Evolutionary conservation across 768 basidiomycete species (phyloP).

Genomic region (Tephrocybe sp.): DNA sequence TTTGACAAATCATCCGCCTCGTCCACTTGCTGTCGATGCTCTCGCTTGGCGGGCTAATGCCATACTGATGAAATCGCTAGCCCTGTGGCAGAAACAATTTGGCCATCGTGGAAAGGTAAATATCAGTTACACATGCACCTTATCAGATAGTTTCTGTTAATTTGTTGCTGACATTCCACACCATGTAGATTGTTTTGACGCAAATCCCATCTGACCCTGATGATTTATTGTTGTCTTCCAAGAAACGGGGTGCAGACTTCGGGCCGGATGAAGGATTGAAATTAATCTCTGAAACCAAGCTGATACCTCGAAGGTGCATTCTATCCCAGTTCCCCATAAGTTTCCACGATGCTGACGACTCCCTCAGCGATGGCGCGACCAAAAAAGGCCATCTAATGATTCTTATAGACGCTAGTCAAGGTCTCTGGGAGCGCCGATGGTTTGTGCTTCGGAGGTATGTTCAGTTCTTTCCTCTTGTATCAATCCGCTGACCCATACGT

Average conservation of each 20-base stretch:
- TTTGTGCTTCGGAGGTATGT: conserved; percentile 81
- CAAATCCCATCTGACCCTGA: conserved; percentile 66
- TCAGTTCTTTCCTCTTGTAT: background rate
- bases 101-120: conserved; percentile 74
- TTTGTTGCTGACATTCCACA: conserved; percentile 15
- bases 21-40: conserved; percentile 47
- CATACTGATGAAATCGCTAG: conserved; percentile 62
- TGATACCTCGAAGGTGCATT: conserved; percentile 66
- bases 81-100: conserved; percentile 82
- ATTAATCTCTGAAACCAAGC: conserved; percentile 68
- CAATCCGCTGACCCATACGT: background rate
- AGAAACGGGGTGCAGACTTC: conserved; percentile 30
- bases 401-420: conserved; percentile 74
- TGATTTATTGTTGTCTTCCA: conserved; percentile 31
- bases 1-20: conserved; percentile 52
- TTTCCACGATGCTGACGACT: conserved; percentile 2
- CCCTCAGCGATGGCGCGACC: conserved; percentile 67
- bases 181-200: conserved; percentile 67
- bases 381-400: conserved; percentile 85
- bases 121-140: background rate
- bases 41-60: conserved; percentile 66
- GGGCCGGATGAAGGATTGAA: conserved; percentile 54
- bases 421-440: conserved; percentile 82
- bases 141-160: background rate
- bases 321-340: conserved; percentile 4